These are phyloP conservation scores for Ascochyta fabae DNA, from an alignment of 2,329 filamentous ascomycete species.

Conservation along the genomic window DNA sequence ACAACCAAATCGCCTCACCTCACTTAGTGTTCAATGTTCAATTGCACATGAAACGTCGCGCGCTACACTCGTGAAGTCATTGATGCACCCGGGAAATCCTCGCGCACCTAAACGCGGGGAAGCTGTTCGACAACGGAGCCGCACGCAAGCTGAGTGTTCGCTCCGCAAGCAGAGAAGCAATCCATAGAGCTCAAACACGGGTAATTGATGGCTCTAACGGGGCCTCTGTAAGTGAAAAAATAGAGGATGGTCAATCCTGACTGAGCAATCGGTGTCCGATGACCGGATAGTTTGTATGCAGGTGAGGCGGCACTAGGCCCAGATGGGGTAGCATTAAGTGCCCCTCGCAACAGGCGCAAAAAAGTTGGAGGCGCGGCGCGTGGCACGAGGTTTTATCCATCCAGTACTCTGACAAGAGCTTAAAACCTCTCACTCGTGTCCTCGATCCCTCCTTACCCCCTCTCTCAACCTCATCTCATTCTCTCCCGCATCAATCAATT, in stretches of 20 bases:
- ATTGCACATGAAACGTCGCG: not conserved
- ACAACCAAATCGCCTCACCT: not conserved
- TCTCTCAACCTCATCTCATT: not conserved
- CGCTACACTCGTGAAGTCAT: constrained; percentile 12
- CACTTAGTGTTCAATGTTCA: too few relatives aligned
- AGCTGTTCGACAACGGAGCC: constrained; percentile 3
- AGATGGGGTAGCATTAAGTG: constrained; percentile 25
- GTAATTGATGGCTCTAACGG: not conserved
- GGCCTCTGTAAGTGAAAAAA: not conserved
- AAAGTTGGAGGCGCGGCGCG: constrained; percentile 31
- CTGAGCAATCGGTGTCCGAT: constrained; percentile 30
- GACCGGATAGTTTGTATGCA: constrained; percentile 27
- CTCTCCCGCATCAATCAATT: constrained; percentile 17
- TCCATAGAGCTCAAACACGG: not conserved
- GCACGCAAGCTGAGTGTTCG: constrained; percentile 1
- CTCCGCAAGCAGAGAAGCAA: constrained; percentile 13
- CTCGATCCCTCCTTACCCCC: constrained; percentile 6
- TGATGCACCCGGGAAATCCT: constrained; percentile 17
- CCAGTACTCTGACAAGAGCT: constrained; percentile 17
- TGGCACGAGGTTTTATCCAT: constrained; percentile 20
- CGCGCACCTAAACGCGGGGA: constrained; percentile 11
- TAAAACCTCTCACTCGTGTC: constrained; percentile 21
- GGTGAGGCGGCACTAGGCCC: constrained; percentile 24
- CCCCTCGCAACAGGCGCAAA: constrained; percentile 26
- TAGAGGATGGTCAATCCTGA: constrained; percentile 1